A percentile compares a stretch with the other conserved stretches of the same genome.
phyloP scores from a whole-genome alignment of 768 basidiomycete species.

The Trametes meyenii region DNA sequence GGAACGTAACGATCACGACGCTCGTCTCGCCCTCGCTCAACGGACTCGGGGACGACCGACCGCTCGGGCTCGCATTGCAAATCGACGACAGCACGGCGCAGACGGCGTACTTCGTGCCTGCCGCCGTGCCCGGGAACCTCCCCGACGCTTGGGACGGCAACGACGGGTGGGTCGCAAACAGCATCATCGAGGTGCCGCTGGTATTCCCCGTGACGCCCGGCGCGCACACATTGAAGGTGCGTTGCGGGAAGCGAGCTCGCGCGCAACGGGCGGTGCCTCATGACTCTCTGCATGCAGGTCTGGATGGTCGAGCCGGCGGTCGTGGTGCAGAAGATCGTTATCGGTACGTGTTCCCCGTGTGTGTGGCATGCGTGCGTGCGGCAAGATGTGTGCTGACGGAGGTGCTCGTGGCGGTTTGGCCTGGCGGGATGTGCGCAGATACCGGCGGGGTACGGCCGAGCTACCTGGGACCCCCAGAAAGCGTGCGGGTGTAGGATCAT shows the following conservation, averaged over 20 bases:
- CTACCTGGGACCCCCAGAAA: constrained; percentile 69
- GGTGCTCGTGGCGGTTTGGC: background rate
- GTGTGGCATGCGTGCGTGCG: background rate
- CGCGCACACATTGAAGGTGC: constrained; percentile 60
- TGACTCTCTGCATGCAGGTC: constrained; percentile 36
- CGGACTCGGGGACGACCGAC: constrained; percentile 49
- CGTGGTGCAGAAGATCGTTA: constrained; percentile 57
- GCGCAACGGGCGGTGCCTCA: background rate
- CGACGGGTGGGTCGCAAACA: constrained; percentile 58
- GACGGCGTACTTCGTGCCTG: constrained; percentile 50
- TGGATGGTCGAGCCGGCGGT: constrained; percentile 63
- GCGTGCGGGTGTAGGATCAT: constrained; percentile 32
- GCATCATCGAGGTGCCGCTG: constrained; percentile 46
- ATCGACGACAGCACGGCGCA: constrained; percentile 48
- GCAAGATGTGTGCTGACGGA: background rate
- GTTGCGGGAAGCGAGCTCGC: constrained; percentile 9
- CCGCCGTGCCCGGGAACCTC: constrained; percentile 46
- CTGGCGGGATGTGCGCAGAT: constrained; percentile 39
- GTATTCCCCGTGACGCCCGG: constrained; percentile 49
- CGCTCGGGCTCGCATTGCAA: constrained; percentile 53
- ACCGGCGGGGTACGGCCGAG: constrained; percentile 56
- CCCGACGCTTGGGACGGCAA: constrained; percentile 50
- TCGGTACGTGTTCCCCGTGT: too few species aligned
- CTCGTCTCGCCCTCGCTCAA: constrained; percentile 58
- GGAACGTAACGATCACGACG: constrained; percentile 52